Evolutionary conservation across 768 basidiomycete species (phyloP), one percentile per base, ranked within the genome.

Genomic region (Podaxis sp.): DNA sequence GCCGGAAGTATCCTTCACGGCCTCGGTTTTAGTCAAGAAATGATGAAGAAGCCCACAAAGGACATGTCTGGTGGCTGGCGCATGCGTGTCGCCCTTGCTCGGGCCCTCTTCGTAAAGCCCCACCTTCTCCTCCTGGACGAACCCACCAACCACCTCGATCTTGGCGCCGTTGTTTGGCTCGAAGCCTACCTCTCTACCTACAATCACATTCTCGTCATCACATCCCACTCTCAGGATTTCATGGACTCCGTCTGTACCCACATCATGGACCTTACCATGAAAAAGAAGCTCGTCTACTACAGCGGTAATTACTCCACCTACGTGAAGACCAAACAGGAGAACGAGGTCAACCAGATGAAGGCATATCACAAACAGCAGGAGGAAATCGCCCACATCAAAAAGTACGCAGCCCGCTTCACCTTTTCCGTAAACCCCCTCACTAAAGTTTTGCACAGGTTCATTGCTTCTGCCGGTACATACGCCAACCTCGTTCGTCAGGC

Each of bases 321-420:
- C 78, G 96, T 98, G 67, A 89, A 94, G 73, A 99, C 96, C 62
- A 96, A 91, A 83, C 70, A 79, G 69, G 96, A 99, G 84, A 99
- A 99, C 81, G 96, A 99, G 81, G 90, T 95, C 72, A 99, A 99
- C 76, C 95, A 97, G 80, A 97, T 98, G 95, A 99, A 99, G 83
- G 97, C 96, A 57, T 99, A 98, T 77, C 72, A 87, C 69, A 99
- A 99, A 78, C 96, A 99, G 74, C 96, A 99, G 75, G 96, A 99
- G 52, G 96, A 99, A 78, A 99, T 98, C 68, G 86, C 86, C 24
- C 96, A 99, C 77, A 98, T 99, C 78, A 99, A 98, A 80, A 95
- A 96, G 95, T 95, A 71, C 59, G 84, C 59, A 8, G 50, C 40
- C 17, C 49, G 58, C 56, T 52, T 44, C 33, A 28, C 40, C 8